Evolutionary conservation across 2,329 filamentous ascomycete species (phyloP).

Genomic region (Trichoderma sp.): DNA sequence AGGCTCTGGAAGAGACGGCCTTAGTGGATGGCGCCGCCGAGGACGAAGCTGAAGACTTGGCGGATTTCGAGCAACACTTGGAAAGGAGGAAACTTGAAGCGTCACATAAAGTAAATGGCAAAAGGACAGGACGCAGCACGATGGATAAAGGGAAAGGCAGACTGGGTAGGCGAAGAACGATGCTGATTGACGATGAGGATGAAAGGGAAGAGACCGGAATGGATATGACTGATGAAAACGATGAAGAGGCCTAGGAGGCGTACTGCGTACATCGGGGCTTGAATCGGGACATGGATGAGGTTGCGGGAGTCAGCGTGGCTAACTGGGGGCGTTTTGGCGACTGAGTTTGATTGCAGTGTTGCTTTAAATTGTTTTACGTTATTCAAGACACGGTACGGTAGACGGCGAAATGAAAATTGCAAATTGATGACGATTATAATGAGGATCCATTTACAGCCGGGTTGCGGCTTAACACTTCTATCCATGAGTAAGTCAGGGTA

Average conservation of each 20-base stretch:
- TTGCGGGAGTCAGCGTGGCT: slow-evolving; percentile 23
- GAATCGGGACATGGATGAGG: slow-evolving; percentile 16
- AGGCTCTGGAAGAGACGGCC: slow-evolving; percentile 68
- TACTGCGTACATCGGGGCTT: slow-evolving; percentile 14
- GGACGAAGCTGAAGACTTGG: slow-evolving; percentile 52
- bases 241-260: slow-evolving; percentile 28
- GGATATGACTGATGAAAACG: slow-evolving; percentile 61
- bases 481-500: too few species aligned
- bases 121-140: slow-evolving; percentile 33
- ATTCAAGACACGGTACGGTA: background rate
- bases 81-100: slow-evolving; percentile 52
- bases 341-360: background rate
- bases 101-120: slow-evolving; percentile 42
- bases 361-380: background rate
- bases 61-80: slow-evolving; percentile 58
- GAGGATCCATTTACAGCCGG: too few species aligned
- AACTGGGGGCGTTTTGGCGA: slow-evolving; percentile 20
- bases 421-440: too few species aligned
- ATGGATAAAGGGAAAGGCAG: slow-evolving; percentile 53
- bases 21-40: slow-evolving; percentile 49
- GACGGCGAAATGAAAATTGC: too few species aligned
- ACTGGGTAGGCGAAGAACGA: slow-evolving; percentile 41
- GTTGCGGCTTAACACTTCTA: too few species aligned
- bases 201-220: slow-evolving; percentile 54
- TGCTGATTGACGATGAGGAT: slow-evolving; percentile 42